phyloP scores from a whole-genome alignment of 2,329 filamentous ascomycete species.

The Metarhizium sp. region DNA sequence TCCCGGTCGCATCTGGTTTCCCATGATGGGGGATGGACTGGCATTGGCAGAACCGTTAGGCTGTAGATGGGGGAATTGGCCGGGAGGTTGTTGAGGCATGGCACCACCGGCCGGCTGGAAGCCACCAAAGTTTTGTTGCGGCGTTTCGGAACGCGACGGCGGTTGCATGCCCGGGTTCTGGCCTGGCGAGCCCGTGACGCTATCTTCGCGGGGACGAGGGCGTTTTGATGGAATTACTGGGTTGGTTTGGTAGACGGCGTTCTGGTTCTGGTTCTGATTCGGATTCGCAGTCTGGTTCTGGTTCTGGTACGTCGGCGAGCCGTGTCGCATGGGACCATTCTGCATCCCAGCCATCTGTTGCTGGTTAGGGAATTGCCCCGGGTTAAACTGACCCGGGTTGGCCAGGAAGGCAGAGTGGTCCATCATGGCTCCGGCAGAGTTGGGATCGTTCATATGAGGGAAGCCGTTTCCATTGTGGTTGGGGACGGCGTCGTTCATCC shows the following conservation, averaged over 20 bases:
- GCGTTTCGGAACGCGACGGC: constrained; percentile 84
- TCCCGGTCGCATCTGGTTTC: constrained; percentile 64
- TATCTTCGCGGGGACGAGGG: constrained; percentile 72
- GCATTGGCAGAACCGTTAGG: constrained; percentile 72
- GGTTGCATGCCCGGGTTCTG: constrained; percentile 66
- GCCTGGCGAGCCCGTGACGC: constrained; percentile 70
- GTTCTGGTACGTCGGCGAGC: constrained; percentile 67
- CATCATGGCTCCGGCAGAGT: constrained; percentile 50
- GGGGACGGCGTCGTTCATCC: constrained; percentile 62
- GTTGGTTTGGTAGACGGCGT: constrained; percentile 70
- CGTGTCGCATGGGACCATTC: constrained; percentile 76
- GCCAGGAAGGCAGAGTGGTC: constrained; percentile 56
- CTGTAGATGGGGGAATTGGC: constrained; percentile 74
- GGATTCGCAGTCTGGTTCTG: constrained; percentile 5
- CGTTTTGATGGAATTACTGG: constrained; percentile 85
- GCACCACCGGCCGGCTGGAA: constrained; percentile 57
- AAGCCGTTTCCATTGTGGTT: constrained; percentile 64
- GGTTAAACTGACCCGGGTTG: constrained; percentile 51
- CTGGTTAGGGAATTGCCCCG: constrained; percentile 45
- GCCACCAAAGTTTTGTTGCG: constrained; percentile 62
- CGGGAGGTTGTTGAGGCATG: constrained; percentile 52
- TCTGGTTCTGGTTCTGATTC: constrained; percentile 8
- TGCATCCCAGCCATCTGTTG: constrained; percentile 57
- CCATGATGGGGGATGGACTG: constrained; percentile 88
- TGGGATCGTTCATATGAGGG: constrained; percentile 54